Evolutionary conservation across 2,329 filamentous ascomycete genomes (phyloP).

Genomic region (Claviceps pusilla): DNA sequence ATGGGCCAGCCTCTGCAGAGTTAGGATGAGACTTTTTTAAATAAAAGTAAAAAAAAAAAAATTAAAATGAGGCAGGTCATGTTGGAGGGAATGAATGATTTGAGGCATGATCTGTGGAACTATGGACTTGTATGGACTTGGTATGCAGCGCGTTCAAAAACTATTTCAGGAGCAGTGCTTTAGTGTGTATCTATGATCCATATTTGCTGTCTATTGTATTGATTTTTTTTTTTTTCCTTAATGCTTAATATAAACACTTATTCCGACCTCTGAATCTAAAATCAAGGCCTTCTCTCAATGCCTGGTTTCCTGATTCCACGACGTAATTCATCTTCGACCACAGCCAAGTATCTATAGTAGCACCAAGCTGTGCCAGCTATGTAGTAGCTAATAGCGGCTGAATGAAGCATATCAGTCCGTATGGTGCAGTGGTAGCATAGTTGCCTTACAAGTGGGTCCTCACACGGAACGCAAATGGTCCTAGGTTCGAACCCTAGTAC

Average conservation of each 20-base stretch:
- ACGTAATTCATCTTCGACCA: too few species aligned
- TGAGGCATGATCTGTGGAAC: not conserved
- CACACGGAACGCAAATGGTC: conserved; percentile 20
- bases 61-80: not conserved
- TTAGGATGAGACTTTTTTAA: conserved; percentile 6
- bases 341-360: too few species aligned
- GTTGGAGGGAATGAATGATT: not conserved
- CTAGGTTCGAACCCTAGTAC: conserved; percentile 31
- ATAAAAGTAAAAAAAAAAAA: too few species aligned
- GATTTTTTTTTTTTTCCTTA: too few species aligned
- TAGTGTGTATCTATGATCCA: not conserved
- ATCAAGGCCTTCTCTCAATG: too few species aligned
- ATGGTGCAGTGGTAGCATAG: conserved; percentile 25
- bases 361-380: too few species aligned
- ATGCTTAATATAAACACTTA: too few species aligned
- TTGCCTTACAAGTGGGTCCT: conserved; percentile 20
- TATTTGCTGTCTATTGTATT: too few species aligned
- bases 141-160: not conserved
- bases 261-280: too few species aligned
- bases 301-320: too few species aligned
- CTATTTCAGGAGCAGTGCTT: not conserved
- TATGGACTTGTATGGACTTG: not conserved
- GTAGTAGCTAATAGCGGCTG: not conserved
- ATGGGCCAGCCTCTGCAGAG: conserved; percentile 40
- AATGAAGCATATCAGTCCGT: conserved; percentile 5